Percentiles rank a stretch among this genome's conserved stretches.
These are phyloP conservation scores for Cucurbita maxima DNA, from an alignment of 306 rosid genomes.

Conservation along the genomic window DNA sequence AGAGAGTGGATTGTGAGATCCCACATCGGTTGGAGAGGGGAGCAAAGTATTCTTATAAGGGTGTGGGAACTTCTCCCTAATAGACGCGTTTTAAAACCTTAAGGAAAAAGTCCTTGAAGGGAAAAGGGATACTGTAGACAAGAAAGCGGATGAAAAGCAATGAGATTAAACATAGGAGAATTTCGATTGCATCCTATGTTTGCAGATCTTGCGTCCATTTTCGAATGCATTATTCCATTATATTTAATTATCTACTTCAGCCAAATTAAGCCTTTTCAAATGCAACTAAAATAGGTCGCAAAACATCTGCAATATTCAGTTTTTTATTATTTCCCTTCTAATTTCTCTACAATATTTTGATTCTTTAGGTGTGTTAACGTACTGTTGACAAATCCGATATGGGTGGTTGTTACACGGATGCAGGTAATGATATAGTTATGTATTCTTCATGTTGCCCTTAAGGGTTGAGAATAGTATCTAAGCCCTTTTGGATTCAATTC, in stretches of 20 bases:
- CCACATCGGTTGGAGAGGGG: too few species aligned
- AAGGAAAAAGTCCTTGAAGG: too few species aligned
- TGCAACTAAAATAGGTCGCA: not conserved
- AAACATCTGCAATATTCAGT: not conserved
- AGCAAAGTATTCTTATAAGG: too few species aligned
- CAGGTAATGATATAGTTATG: constrained; percentile 39
- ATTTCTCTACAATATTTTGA: constrained; percentile 11
- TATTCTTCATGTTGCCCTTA: not conserved
- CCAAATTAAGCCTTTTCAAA: not conserved
- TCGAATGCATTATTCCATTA: not conserved
- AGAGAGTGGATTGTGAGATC: too few species aligned
- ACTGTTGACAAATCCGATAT: constrained; percentile 79
- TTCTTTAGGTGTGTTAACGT: constrained; percentile 81
- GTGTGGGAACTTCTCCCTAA: too few species aligned
- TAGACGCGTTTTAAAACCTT: too few species aligned
- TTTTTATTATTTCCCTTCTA: constrained; percentile 1
- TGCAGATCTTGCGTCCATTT: not conserved
- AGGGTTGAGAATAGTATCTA: not conserved
- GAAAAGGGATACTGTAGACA: not conserved
- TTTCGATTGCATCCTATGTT: not conserved
- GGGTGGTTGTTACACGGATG: constrained; percentile 90
- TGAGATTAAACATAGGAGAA: not conserved
- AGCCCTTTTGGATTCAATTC: not conserved
- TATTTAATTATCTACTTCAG: not conserved
- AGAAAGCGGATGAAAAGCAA: not conserved